Percentiles rank a stretch among this genome's conserved stretches.
Conservation (phyloP, 192 early-diverging fungal genomes). For the Entomortierella chlamydospora region DNA sequence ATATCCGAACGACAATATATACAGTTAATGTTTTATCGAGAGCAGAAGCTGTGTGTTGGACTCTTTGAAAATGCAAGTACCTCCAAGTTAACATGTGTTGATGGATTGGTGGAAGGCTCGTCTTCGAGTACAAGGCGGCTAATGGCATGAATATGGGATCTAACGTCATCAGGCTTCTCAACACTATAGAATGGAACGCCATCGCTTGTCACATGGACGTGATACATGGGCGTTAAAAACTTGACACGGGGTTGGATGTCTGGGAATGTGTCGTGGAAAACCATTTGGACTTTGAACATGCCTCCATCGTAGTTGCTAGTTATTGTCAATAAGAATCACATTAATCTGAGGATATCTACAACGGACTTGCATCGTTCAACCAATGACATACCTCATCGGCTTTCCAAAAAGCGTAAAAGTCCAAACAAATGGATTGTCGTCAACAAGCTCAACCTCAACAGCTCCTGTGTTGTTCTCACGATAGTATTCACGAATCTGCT, state of each 20-base stretch:
- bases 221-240: constrained; percentile 69
- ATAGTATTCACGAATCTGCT: constrained; percentile 64
- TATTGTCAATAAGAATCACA: constrained; percentile 18
- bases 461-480: constrained; percentile 57
- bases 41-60: background rate
- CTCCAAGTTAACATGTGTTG: constrained; percentile 42
- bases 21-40: too few relatives aligned
- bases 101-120: constrained; percentile 50
- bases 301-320: constrained; percentile 70
- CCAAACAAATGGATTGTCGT: constrained; percentile 73
- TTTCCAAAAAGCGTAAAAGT: constrained; percentile 61
- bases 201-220: constrained; percentile 67
- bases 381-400: constrained; percentile 52
- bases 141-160: constrained; percentile 63
- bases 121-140: constrained; percentile 55
- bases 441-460: constrained; percentile 59
- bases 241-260: constrained; percentile 64
- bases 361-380: background rate
- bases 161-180: constrained; percentile 66
- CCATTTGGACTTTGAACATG: constrained; percentile 64
- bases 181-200: constrained; percentile 68
- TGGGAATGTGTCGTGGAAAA: constrained; percentile 69
- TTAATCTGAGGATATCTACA: background rate
- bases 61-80: constrained; percentile 4
- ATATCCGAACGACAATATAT: background rate